phyloP scores from a whole-genome alignment of 768 basidiomycete genomes.

The Roridomyces roridus region DNA sequence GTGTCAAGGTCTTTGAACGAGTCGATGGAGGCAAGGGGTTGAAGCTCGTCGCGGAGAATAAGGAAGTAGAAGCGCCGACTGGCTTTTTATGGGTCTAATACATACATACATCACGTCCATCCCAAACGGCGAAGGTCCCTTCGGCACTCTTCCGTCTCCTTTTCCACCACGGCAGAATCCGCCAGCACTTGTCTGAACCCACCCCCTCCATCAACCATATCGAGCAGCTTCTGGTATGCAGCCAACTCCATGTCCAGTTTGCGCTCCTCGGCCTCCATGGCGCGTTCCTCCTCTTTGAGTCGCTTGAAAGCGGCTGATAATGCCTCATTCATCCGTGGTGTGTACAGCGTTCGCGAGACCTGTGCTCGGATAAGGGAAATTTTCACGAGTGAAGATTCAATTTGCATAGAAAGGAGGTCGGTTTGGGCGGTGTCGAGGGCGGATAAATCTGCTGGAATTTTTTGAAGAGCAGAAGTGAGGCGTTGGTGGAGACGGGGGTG shows the following conservation, averaged over 20 bases:
- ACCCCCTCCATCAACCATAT: constrained; percentile 46
- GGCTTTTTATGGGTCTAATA: constrained; percentile 61
- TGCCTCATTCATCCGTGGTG: constrained; percentile 38
- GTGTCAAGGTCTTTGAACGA: constrained; percentile 75
- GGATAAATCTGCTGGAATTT: constrained; percentile 33
- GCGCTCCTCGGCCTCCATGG: constrained; percentile 42
- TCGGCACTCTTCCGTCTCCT: constrained; percentile 56
- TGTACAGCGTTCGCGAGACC: constrained; percentile 46
- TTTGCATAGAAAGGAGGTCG: constrained; percentile 48
- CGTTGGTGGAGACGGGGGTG: constrained; percentile 38
- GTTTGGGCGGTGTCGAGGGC: constrained; percentile 39
- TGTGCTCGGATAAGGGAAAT: constrained; percentile 51
- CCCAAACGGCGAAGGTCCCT: constrained; percentile 55
- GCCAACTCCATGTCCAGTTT: constrained; percentile 44
- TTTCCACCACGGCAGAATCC: constrained; percentile 54
- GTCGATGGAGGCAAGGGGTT: constrained; percentile 62
- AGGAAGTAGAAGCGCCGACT: constrained; percentile 51
- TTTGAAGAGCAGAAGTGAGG: constrained; percentile 33
- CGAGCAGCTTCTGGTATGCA: constrained; percentile 48
- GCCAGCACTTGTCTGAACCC: constrained; percentile 54
- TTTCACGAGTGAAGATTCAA: constrained; percentile 55
- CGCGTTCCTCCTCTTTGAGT: constrained; percentile 41
- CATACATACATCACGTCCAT: constrained; percentile 47
- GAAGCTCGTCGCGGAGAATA: constrained; percentile 55
- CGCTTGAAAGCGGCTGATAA: constrained; percentile 37